These are phyloP conservation scores for Sphaerosporella brunnea DNA, from an alignment of 495 filamentous ascomycete genomes.

Conservation along the genomic window DNA sequence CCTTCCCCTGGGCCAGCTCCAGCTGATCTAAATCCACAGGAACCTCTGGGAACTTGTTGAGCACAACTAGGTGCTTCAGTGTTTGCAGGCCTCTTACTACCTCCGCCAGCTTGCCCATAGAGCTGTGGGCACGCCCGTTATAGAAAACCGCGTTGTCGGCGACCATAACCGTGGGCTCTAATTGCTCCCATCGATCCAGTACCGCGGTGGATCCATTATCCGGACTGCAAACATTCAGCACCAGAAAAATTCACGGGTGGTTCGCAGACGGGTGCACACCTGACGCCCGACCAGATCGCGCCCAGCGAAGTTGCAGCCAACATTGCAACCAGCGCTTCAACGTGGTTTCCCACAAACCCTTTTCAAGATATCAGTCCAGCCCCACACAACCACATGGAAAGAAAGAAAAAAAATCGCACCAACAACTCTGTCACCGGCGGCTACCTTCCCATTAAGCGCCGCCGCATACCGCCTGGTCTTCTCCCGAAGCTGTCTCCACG, in stretches of 20 bases:
- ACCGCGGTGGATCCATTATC: slow-evolving; percentile 43
- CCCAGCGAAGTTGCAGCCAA: slow-evolving; percentile 62
- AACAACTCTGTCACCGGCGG: slow-evolving; percentile 55
- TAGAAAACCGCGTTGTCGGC: slow-evolving; percentile 75
- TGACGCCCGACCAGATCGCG: slow-evolving; percentile 81
- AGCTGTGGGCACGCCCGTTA: slow-evolving; percentile 66
- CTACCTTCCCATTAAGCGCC: slow-evolving; percentile 47
- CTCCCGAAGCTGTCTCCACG: slow-evolving; percentile 69
- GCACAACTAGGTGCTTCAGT: slow-evolving; percentile 49
- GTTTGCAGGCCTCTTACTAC: slow-evolving; percentile 46
- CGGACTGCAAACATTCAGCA: slow-evolving; percentile 10
- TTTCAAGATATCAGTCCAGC: slow-evolving; percentile 3
- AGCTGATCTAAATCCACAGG: slow-evolving; percentile 11
- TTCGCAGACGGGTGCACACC: slow-evolving; percentile 17
- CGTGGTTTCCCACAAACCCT: slow-evolving; percentile 76
- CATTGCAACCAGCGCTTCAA: slow-evolving; percentile 70
- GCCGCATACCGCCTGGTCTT: slow-evolving; percentile 55
- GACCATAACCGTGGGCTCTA: slow-evolving; percentile 63
- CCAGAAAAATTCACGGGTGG: neutral
- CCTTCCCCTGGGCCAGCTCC: slow-evolving; percentile 30
- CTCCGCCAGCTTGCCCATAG: slow-evolving; percentile 51
- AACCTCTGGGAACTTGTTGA: slow-evolving; percentile 34
- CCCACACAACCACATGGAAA: slow-evolving; percentile 3
- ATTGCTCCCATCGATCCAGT: slow-evolving; percentile 64
- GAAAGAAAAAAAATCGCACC: slow-evolving; percentile 18